These are phyloP conservation scores for Dioscorea cayenensis DNA, from an alignment of 116 monocot genomes.

Conservation along the genomic window DNA sequence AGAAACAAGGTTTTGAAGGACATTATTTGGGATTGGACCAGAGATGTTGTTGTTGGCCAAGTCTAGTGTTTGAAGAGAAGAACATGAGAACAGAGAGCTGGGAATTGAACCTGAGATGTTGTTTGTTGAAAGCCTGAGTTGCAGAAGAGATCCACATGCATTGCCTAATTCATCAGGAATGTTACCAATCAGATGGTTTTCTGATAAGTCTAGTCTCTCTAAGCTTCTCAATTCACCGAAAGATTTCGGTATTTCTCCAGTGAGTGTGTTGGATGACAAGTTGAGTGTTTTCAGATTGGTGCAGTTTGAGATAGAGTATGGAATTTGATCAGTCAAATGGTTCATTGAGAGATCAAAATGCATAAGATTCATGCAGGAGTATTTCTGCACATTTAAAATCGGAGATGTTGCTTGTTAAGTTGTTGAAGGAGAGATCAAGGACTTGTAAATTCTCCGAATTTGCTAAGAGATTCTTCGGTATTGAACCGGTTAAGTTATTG, in stretches of 20 bases:
- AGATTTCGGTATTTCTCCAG: slow-evolving; percentile 40
- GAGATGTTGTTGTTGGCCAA: slow-evolving; percentile 70
- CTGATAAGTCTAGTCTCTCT: slow-evolving; percentile 59
- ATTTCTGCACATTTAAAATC: slow-evolving; percentile 13
- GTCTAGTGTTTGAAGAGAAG: slow-evolving; percentile 49
- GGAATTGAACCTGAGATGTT: slow-evolving; percentile 54
- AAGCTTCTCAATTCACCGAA: slow-evolving; percentile 35
- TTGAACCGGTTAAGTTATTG: slow-evolving; percentile 35
- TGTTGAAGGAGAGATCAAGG: slow-evolving; percentile 68
- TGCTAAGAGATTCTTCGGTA: slow-evolving; percentile 34
- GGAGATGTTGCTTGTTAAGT: slow-evolving; percentile 41
- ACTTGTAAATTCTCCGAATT: slow-evolving; percentile 32
- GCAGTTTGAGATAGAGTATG: slow-evolving; percentile 44
- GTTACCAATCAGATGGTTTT: slow-evolving; percentile 31
- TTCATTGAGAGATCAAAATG: slow-evolving; percentile 56
- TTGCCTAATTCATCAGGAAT: slow-evolving; percentile 43
- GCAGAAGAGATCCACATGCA: slow-evolving; percentile 32
- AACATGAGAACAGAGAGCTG: slow-evolving; percentile 49
- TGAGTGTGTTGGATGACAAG: slow-evolving; percentile 57
- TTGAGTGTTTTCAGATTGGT: slow-evolving; percentile 39
- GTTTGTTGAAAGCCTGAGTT: slow-evolving; percentile 46
- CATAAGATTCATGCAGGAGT: slow-evolving; percentile 35
- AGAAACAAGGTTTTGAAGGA: slow-evolving; percentile 37
- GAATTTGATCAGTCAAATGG: slow-evolving; percentile 31
- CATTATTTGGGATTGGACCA: slow-evolving; percentile 24